Conservation (phyloP, 1,139 yeast genomes). For the Candida mesenterica region DNA sequence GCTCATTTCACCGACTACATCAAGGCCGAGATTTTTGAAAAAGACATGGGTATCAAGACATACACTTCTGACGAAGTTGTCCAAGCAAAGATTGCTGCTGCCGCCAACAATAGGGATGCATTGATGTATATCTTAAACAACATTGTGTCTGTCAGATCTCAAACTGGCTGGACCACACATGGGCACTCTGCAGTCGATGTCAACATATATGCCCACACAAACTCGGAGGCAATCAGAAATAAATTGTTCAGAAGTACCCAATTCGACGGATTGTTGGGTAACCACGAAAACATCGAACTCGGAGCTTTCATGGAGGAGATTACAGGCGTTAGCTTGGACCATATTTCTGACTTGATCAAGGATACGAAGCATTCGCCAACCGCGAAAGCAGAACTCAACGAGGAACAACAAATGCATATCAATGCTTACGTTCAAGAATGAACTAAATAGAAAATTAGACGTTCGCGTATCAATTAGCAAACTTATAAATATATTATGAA, state of each 20-base stretch:
- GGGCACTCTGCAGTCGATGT: constrained; percentile 32
- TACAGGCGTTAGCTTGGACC: constrained; percentile 52
- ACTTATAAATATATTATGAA: too few relatives aligned
- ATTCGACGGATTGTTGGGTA: constrained; percentile 61
- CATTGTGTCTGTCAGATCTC: constrained; percentile 24
- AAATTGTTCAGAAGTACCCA: constrained; percentile 29
- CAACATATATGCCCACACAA: constrained; percentile 28
- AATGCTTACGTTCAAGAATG: constrained; percentile 2
- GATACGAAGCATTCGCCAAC: constrained; percentile 44
- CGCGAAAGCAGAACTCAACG: background rate
- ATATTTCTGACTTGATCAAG: constrained; percentile 49
- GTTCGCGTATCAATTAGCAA: too few relatives aligned
- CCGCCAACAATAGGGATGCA: constrained; percentile 8
- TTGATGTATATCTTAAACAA: constrained; percentile 31
- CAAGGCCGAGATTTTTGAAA: constrained; percentile 15
- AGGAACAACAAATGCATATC: constrained; percentile 1
- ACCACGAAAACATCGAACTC: constrained; percentile 80
- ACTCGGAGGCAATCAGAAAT: constrained; percentile 37
- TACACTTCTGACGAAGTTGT: constrained; percentile 17
- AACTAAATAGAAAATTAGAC: background rate
- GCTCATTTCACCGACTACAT: constrained; percentile 12
- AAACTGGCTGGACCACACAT: constrained; percentile 30
- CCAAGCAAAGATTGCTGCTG: constrained; percentile 12
- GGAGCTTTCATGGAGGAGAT: constrained; percentile 66
- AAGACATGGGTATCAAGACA: constrained; percentile 22